Evolutionary conservation across 164 flowering plant species (phyloP).

Genomic region (Chimonanthus praecox): DNA sequence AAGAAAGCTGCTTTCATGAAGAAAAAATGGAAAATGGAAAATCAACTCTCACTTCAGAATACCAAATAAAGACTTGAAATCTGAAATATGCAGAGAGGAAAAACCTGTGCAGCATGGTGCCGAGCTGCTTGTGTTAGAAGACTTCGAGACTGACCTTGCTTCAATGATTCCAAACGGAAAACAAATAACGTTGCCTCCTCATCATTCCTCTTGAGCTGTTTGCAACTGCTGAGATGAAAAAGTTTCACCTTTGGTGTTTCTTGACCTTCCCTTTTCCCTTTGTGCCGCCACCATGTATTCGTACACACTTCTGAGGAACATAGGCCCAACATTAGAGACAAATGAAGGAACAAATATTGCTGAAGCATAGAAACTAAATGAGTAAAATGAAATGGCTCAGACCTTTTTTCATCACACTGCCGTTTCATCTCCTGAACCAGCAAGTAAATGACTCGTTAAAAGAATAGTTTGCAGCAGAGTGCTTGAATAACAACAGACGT

Average conservation of each 20-base stretch:
- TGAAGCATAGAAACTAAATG: constrained; percentile 7
- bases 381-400: constrained; percentile 7
- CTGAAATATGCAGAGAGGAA: neutral
- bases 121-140: constrained; percentile 93
- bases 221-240: constrained; percentile 52
- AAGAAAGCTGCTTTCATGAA: constrained; percentile 51
- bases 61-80: constrained; percentile 2
- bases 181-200: constrained; percentile 78
- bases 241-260: constrained; percentile 49
- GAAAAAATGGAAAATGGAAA: constrained; percentile 7
- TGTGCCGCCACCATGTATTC: constrained; percentile 50
- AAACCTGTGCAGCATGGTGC: constrained; percentile 97
- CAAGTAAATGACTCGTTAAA: constrained; percentile 4
- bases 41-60: neutral
- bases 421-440: constrained; percentile 84
- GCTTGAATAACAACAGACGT: neutral
- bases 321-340: neutral
- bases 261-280: constrained; percentile 60
- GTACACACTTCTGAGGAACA: constrained; percentile 44
- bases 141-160: constrained; percentile 84
- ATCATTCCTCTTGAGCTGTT: constrained; percentile 67
- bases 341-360: neutral
- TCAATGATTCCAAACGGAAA: constrained; percentile 82
- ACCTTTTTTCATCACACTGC: constrained; percentile 93
- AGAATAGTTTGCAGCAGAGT: neutral